Base-by-base conservation (phyloP, 768 basidiomycete genomes). In the Gyrodon lividus region DNA sequence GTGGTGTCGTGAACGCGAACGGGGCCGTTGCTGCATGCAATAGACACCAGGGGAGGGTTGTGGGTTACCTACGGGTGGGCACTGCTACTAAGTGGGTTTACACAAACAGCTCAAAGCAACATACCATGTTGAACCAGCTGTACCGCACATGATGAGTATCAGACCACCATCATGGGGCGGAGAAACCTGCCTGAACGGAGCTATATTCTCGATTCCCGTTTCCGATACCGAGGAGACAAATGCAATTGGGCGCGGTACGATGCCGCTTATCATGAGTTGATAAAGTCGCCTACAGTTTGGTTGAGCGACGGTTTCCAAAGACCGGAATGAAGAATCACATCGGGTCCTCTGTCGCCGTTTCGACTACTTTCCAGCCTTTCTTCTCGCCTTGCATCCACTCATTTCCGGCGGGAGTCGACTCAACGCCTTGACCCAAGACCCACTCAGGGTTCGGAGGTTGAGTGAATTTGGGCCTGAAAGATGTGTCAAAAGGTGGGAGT, bases 201-300 rank as follows among this genome's bases (percentile, higher is more conserved):
- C 69, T 4, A 76, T 65, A 54, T 75, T 76, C 20, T 59, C 52
- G 1, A 61, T 43, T 1, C 73, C 73, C 1, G 64, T 47, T 17
- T 56, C 50, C 6, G 58, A 59, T 43, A 72, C 42, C n/a, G 72
- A 66, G 6, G 73, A 73, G 19, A 74, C 62, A 50, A 75, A 72
- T 5, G 73, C 74, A 43, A 77, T 72, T 5, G 75, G 74, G 10
- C 74, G 58, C 1, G 76, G 73, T 6, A 67, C 62, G 17, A 75
- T 47, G 2, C 72, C 74, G 41, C 65, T 66, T 35, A 67, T 66
- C 64, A 74, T 56, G 34, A 72, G 61, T 10, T 58, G 54, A 48
- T 74, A 71, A n/a, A 72, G 31, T 19, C 51, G 50, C 7, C 67
- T 67, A n/a, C 9, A 2, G 35, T 37, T 14, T 22, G 17, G n/a